Conservation (phyloP, 2,329 filamentous ascomycete genomes). For the Verticillium zaregamsianum region DNA sequence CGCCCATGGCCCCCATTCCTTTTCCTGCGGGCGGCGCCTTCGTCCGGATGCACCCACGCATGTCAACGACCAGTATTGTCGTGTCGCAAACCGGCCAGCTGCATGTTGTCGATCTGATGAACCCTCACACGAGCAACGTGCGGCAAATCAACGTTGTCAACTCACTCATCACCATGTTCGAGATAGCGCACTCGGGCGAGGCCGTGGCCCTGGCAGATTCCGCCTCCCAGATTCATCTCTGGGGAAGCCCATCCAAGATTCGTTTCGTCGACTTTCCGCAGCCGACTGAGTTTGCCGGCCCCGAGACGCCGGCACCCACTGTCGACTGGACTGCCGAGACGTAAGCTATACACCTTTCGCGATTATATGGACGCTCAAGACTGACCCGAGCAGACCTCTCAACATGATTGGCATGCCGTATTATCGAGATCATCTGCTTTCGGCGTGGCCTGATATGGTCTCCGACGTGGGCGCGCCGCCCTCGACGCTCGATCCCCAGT, state of each 20-base stretch:
- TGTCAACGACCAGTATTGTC: constrained; percentile 93
- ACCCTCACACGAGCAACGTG: constrained; percentile 81
- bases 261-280: constrained; percentile 81
- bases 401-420: constrained; percentile 88
- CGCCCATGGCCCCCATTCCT: constrained; percentile 83
- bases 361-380: neutral
- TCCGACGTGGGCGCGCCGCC: constrained; percentile 85
- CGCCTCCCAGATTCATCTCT: constrained; percentile 76
- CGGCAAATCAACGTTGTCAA: constrained; percentile 71
- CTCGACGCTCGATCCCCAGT: constrained; percentile 65
- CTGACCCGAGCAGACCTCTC: constrained; percentile 55
- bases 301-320: constrained; percentile 50
- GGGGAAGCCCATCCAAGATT: constrained; percentile 82
- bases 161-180: constrained; percentile 71
- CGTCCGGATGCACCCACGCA: constrained; percentile 92
- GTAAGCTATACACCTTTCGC: constrained; percentile 35
- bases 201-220: constrained; percentile 77
- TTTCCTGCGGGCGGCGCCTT: constrained; percentile 91
- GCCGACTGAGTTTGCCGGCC: constrained; percentile 72
- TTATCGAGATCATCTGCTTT: constrained; percentile 83
- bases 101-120: constrained; percentile 93
- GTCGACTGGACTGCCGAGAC: constrained; percentile 70
- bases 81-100: constrained; percentile 89
- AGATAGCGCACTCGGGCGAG: constrained; percentile 84
- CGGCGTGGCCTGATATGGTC: constrained; percentile 83